Evolutionary conservation across 2,329 filamentous ascomycete species (phyloP).

Genomic region (Fusarium nodosum): DNA sequence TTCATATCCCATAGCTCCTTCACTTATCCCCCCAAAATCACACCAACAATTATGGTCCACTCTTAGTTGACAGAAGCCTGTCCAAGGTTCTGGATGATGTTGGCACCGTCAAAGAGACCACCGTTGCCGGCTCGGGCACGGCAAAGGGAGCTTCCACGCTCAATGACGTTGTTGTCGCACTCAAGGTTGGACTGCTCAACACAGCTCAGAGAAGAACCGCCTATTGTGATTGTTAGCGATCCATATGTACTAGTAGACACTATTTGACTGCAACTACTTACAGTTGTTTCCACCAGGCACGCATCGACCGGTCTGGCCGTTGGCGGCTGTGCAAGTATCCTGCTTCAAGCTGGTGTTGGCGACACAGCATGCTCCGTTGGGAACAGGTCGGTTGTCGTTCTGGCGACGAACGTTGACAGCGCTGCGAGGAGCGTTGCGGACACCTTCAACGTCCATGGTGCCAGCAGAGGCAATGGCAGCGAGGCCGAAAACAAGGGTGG

Average conservation of each 20-base stretch:
- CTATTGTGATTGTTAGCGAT: not conserved
- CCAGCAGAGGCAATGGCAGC: conserved; percentile 20
- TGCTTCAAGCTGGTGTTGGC: conserved; percentile 31
- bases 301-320: conserved; percentile 10
- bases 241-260: not conserved
- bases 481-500: conserved; percentile 25
- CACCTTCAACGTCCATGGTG: conserved; percentile 14
- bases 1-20: conserved; percentile 8
- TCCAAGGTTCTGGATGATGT: conserved; percentile 25
- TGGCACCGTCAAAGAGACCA: conserved; percentile 16
- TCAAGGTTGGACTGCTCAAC: conserved; percentile 14
- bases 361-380: conserved; percentile 16
- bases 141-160: conserved; percentile 23
- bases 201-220: conserved; percentile 17
- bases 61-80: conserved; percentile 6
- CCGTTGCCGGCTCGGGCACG: conserved; percentile 1
- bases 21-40: not conserved
- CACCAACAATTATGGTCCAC: not conserved
- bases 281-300: conserved; percentile 29
- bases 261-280: not conserved
- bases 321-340: conserved; percentile 14
- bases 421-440: conserved; percentile 21
- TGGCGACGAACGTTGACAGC: not conserved
- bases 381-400: conserved; percentile 16
- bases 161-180: conserved; percentile 10